Evolutionary conservation across 495 filamentous ascomycete genomes (phyloP), one percentile per base, ranked within the genome.

Genomic region (Bathelium albidoporum): DNA sequence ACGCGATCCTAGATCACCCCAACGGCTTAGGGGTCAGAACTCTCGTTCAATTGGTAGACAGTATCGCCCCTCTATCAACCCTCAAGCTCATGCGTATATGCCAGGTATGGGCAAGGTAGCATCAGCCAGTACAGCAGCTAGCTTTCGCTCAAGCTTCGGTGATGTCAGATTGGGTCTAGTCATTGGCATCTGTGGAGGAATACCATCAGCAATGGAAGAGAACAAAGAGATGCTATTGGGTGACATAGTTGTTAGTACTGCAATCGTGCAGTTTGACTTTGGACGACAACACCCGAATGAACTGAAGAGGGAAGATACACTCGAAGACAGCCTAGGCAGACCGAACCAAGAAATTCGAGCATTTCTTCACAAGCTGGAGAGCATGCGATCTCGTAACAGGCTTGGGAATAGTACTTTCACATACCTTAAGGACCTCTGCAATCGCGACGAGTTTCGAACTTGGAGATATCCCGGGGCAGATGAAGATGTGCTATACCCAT

Each of bases 11-110:
- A n/a, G n/a, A n/a, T n/a, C n/a, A n/a, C n/a, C n/a, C n/a, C n/a
- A n/a, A n/a, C n/a, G n/a, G n/a, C n/a, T n/a, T n/a, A n/a, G n/a
- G n/a, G n/a, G n/a, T n/a, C n/a, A n/a, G n/a, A n/a, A n/a, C n/a
- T n/a, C n/a, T n/a, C n/a, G n/a, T n/a, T n/a, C n/a, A n/a, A 39
- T 39, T 39, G 34, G 34, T 39, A 43, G 45, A 2, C 65, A 74
- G 70, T 43, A 65, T 75, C 28, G 74, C 74, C 18, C 59, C 75
- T 1, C n/a, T n/a, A n/a, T n/a, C n/a, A n/a, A n/a, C n/a, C n/a
- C n/a, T n/a, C n/a, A n/a, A n/a, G n/a, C n/a, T n/a, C n/a, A n/a
- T n/a, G 68, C 66, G 2, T 28, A 65, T 7, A 60, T 74, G 11
- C 67, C 70, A n/a, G 60, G 61, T 4, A 73, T 71, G 65, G 75